Conservation (phyloP, 1,284 basidiomycete species). For the Mycosarcoma maydis region DNA sequence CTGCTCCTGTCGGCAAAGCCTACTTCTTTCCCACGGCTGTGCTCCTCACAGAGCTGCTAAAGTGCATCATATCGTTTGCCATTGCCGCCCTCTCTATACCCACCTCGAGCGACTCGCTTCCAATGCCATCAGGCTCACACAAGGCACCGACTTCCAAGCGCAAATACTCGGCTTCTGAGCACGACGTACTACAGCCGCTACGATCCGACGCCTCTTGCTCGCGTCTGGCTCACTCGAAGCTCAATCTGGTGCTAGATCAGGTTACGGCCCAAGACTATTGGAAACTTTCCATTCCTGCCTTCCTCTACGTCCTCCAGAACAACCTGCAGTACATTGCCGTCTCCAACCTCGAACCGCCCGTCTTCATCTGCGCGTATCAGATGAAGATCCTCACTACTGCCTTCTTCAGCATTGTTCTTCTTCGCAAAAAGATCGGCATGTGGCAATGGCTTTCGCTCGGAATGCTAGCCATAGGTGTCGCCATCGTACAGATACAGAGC, state of each 20-base stretch:
- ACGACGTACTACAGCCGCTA: slow-evolving; percentile 15
- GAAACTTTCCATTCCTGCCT: slow-evolving; percentile 94
- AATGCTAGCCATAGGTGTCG: slow-evolving; percentile 88
- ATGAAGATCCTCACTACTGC: slow-evolving; percentile 91
- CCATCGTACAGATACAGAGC: slow-evolving; percentile 81
- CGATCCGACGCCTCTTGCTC: background rate
- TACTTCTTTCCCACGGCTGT: slow-evolving; percentile 94
- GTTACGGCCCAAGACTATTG: slow-evolving; percentile 80
- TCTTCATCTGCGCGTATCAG: slow-evolving; percentile 77
- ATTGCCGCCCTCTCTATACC: slow-evolving; percentile 70
- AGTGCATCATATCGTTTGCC: slow-evolving; percentile 83
- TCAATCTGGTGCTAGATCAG: slow-evolving; percentile 61
- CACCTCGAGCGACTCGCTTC: slow-evolving; percentile 18
- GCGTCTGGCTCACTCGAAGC: slow-evolving; percentile 8
- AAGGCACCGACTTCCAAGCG: slow-evolving; percentile 10
- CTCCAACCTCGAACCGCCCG: slow-evolving; percentile 89
- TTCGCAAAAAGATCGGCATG: slow-evolving; percentile 80
- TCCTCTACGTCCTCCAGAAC: slow-evolving; percentile 88
- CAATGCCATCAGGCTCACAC: slow-evolving; percentile 19
- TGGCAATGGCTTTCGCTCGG: slow-evolving; percentile 85
- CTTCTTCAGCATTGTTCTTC: slow-evolving; percentile 86
- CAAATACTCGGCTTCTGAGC: slow-evolving; percentile 9
- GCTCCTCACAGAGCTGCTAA: slow-evolving; percentile 89
- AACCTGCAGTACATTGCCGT: slow-evolving; percentile 94
- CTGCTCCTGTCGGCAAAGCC: slow-evolving; percentile 74